Conservation (phyloP, 768 basidiomycete genomes). For the Tylopilus subfusipes region DNA sequence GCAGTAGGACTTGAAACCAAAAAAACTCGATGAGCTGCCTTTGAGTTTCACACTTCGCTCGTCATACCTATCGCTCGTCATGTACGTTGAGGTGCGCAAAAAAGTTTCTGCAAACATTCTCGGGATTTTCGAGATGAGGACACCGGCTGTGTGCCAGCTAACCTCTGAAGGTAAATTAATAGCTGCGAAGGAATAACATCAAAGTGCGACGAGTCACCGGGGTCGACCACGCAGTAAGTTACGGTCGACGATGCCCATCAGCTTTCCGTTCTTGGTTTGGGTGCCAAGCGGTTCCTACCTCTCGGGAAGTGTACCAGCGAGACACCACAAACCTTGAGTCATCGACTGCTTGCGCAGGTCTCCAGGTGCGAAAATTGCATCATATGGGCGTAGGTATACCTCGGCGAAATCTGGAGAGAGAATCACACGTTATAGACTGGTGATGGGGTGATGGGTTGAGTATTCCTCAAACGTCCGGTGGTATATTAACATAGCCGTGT, state of each 20-base stretch:
- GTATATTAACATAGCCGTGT: slow-evolving; percentile 10
- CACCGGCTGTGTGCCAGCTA: background rate
- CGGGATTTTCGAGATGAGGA: background rate
- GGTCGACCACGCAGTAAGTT: background rate
- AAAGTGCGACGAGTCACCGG: background rate
- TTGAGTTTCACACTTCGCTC: too few species aligned
- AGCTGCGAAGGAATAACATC: background rate
- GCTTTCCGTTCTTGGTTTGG: slow-evolving; percentile 60
- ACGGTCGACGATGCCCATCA: slow-evolving; percentile 34
- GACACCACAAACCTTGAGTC: slow-evolving; percentile 36
- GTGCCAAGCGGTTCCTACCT: slow-evolving; percentile 42
- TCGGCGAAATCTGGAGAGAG: background rate
- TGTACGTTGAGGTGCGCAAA: too few species aligned
- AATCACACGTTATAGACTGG: background rate
- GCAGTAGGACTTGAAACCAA: too few species aligned
- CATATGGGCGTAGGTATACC: slow-evolving; percentile 30
- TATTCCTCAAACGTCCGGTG: slow-evolving; percentile 2
- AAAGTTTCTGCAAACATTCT: background rate
- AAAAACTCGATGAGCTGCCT: too few species aligned
- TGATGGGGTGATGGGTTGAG: background rate
- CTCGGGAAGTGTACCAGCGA: slow-evolving; percentile 41
- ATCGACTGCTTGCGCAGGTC: slow-evolving; percentile 35
- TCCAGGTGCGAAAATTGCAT: slow-evolving; percentile 39
- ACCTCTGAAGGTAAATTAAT: background rate
- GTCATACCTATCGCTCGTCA: too few species aligned